A percentile compares a stretch with the other conserved stretches of the same genome.
These are phyloP conservation scores for Amanita pallidorosea DNA, from an alignment of 768 basidiomycete species.

Conservation along the genomic window DNA sequence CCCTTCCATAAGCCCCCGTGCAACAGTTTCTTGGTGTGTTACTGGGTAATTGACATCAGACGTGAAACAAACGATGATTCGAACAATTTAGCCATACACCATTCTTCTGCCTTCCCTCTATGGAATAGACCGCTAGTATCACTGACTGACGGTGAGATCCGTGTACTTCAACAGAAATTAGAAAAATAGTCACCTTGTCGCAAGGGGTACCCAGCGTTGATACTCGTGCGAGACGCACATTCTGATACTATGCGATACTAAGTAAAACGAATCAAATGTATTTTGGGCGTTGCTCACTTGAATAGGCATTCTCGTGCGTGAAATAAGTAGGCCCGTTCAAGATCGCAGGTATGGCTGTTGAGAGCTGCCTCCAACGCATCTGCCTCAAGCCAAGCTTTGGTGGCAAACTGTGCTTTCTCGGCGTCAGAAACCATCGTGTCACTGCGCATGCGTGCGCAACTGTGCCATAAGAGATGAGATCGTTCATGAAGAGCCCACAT, in stretches of 20 bases:
- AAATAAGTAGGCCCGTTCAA: conserved; percentile 60
- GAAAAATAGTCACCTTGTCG: conserved; percentile 34
- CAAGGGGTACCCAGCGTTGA: conserved; percentile 50
- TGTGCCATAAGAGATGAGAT: conserved; percentile 62
- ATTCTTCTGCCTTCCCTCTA: conserved; percentile 51
- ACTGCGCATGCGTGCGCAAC: conserved; percentile 53
- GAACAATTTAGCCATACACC: conserved; percentile 38
- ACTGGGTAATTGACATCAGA: conserved; percentile 26
- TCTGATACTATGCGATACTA: conserved; percentile 36
- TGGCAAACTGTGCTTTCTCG: conserved; percentile 51
- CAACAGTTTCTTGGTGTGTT: conserved; percentile 47
- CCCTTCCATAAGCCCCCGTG: conserved; percentile 48
- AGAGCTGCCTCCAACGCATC: conserved; percentile 55
- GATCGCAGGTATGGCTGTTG: conserved; percentile 51
- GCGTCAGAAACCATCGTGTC: conserved; percentile 25
- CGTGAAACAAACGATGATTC: conserved; percentile 5
- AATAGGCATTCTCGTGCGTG: conserved; percentile 67
- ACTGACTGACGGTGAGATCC: conserved; percentile 15
- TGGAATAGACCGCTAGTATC: conserved; percentile 36
- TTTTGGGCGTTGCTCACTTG: conserved; percentile 39
- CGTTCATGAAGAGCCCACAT: conserved; percentile 71
- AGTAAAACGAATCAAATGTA: conserved; percentile 5
- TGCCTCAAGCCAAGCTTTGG: conserved; percentile 61
- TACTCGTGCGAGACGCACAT: conserved; percentile 67
- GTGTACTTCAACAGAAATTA: neutral